phyloP scores from a whole-genome alignment of 2,329 filamentous ascomycete species.

The Aspergillus candidus region DNA sequence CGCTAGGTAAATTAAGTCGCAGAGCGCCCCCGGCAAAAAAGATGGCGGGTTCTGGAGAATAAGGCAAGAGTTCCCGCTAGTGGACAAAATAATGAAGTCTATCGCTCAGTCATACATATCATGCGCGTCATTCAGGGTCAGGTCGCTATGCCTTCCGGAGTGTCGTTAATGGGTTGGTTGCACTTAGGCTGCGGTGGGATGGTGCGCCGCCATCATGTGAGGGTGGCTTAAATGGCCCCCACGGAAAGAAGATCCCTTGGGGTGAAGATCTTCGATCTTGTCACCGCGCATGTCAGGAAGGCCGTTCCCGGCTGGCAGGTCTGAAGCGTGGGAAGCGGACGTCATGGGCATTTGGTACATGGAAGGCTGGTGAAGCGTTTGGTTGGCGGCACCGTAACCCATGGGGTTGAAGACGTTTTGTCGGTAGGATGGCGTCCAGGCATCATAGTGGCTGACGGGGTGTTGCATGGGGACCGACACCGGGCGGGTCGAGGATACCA shows the following conservation, averaged over 20 bases:
- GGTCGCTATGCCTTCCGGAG: constrained; percentile 9
- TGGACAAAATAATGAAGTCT: constrained; percentile 3
- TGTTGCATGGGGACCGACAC: constrained; percentile 17
- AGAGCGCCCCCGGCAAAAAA: too few species aligned
- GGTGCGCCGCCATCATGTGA: constrained; percentile 9
- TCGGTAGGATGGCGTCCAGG: constrained; percentile 31
- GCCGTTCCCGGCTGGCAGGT: constrained; percentile 15
- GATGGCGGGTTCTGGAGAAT: too few species aligned
- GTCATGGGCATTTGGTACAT: constrained; percentile 28
- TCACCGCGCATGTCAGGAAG: constrained; percentile 12
- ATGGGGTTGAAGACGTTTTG: constrained; percentile 28
- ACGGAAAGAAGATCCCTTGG: constrained; percentile 23
- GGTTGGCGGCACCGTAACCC: constrained; percentile 22
- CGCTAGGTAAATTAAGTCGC: constrained; percentile 8
- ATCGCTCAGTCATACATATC: constrained; percentile 21
- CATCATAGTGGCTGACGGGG: constrained; percentile 19
- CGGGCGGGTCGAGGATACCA: constrained; percentile 14
- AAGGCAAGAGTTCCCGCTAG: constrained; percentile 2
- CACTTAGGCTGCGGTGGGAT: background rate
- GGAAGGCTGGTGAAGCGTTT: constrained; percentile 19
- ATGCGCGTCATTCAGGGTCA: constrained; percentile 20
- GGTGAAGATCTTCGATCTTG: constrained; percentile 7
- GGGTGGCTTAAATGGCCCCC: constrained; percentile 28
- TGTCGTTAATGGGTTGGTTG: constrained; percentile 3
- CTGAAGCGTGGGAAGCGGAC: constrained; percentile 19